Evolutionary conservation across 1,139 yeast species (phyloP).

Genomic region (Debaryomyces sp.): DNA sequence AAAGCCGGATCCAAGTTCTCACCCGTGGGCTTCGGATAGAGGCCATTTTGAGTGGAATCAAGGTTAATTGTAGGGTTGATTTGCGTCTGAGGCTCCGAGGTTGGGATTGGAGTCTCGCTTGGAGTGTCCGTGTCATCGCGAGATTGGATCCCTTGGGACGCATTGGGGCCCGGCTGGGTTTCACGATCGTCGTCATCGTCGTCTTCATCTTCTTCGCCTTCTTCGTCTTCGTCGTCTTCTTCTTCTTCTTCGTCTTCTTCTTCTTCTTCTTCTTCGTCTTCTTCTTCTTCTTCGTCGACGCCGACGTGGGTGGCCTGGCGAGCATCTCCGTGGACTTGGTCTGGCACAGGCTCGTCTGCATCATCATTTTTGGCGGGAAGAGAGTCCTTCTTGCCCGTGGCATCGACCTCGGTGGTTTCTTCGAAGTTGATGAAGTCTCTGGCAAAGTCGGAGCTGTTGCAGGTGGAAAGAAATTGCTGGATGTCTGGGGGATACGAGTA

Average conservation of each 20-base stretch:
- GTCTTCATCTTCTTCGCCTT: conserved; percentile 17
- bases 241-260: conserved; percentile 17
- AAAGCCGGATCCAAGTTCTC: conserved; percentile 19
- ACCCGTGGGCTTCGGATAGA: conserved; percentile 4
- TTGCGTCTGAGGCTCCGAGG: neutral
- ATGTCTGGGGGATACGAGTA: conserved; percentile 23
- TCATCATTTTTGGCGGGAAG: neutral
- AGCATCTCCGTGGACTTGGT: neutral
- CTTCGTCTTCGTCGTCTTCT: conserved; percentile 20
- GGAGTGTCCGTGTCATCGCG: neutral
- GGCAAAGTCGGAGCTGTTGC: conserved; percentile 33
- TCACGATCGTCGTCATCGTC: conserved; percentile 22
- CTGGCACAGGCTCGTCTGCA: neutral
- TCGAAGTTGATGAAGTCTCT: conserved; percentile 35
- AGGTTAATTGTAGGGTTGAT: neutral
- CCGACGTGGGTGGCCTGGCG: conserved; percentile 8
- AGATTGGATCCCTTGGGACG: neutral
- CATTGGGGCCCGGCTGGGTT: neutral
- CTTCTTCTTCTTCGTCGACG: conserved; percentile 17
- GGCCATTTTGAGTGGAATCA: conserved; percentile 15
- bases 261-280: conserved; percentile 18
- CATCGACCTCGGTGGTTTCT: conserved; percentile 15
- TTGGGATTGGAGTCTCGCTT: neutral
- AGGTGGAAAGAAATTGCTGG: conserved; percentile 21
- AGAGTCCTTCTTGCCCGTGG: neutral